Evolutionary conservation across 495 filamentous ascomycete genomes (phyloP).

Genomic region (Aspergillus baeticus): DNA sequence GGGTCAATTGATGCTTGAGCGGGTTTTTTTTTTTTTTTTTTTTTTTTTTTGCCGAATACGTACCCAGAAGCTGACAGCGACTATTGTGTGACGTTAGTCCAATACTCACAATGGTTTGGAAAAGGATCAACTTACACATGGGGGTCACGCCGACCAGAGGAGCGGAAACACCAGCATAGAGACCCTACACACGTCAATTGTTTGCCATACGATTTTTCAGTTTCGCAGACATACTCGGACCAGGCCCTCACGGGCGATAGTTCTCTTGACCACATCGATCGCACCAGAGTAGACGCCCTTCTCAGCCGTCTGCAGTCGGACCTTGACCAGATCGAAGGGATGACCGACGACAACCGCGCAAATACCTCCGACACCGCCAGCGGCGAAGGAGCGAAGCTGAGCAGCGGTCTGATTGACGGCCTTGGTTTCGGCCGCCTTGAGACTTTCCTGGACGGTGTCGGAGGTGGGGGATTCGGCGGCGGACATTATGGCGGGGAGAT

Average conservation of each 20-base stretch:
- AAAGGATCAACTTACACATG: conserved; percentile 76
- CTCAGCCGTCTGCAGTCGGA: conserved; percentile 93
- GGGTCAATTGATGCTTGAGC: conserved; percentile 18
- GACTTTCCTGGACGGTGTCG: conserved; percentile 33
- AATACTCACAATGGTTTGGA: neutral
- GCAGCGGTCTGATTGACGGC: conserved; percentile 44
- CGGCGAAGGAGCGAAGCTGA: conserved; percentile 74
- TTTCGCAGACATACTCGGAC: conserved; percentile 46
- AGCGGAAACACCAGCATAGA: conserved; percentile 97
- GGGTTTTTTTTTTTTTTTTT: too few relatives aligned
- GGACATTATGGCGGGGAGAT: conserved; percentile 28
- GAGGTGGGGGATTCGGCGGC: conserved; percentile 30
- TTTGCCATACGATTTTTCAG: neutral
- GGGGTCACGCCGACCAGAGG: conserved; percentile 94
- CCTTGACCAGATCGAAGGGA: conserved; percentile 97
- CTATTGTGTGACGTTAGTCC: conserved; percentile 40
- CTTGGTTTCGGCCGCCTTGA: conserved; percentile 34
- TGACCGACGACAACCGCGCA: conserved; percentile 93
- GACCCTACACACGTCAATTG: conserved; percentile 49
- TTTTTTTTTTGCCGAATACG: conserved; percentile 2
- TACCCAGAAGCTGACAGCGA: conserved; percentile 94
- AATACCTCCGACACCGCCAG: conserved; percentile 89
- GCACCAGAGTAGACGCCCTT: conserved; percentile 88
- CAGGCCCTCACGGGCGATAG: conserved; percentile 82
- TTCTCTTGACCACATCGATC: conserved; percentile 87